phyloP scores from a whole-genome alignment of 257 asterid species.

The Nemophila menziesii region DNA sequence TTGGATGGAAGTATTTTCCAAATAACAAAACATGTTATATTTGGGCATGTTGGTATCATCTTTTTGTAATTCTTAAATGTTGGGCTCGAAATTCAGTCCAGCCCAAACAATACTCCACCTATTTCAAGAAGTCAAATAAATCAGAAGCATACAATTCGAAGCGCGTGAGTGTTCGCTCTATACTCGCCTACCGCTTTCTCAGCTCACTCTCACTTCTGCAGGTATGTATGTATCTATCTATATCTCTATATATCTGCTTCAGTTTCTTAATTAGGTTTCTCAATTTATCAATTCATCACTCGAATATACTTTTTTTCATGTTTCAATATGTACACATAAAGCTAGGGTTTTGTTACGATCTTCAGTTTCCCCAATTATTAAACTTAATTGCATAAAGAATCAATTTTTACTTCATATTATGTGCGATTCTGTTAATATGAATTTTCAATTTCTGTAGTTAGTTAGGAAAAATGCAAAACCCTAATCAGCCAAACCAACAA shows the following conservation, averaged over 20 bases:
- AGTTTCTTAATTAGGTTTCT: no score
- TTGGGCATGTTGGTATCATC: no score
- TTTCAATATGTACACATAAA: no score
- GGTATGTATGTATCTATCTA: background rate
- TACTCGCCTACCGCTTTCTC: no score
- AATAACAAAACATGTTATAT: no score
- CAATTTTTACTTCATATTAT: background rate
- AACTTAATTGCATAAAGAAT: no score
- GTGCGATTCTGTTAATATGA: background rate
- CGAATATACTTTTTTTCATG: no score
- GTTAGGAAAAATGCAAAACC: slow-evolving; percentile 3
- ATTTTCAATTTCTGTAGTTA: background rate
- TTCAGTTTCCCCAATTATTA: background rate
- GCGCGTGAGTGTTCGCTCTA: background rate
- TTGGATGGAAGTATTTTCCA: no score
- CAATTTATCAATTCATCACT: no score
- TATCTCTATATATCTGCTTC: slow-evolving; percentile 18
- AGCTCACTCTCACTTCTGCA: background rate
- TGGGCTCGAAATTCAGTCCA: background rate
- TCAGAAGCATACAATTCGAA: background rate
- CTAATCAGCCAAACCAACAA: background rate
- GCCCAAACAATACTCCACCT: background rate
- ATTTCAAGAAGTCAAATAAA: background rate
- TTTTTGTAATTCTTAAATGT: no score
- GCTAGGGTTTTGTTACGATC: no score